A percentile compares a stretch with the other conserved stretches of the same genome.
These are phyloP conservation scores for Cryptomeria japonica DNA, from an alignment of 75 land plant species.

Conservation along the genomic window DNA sequence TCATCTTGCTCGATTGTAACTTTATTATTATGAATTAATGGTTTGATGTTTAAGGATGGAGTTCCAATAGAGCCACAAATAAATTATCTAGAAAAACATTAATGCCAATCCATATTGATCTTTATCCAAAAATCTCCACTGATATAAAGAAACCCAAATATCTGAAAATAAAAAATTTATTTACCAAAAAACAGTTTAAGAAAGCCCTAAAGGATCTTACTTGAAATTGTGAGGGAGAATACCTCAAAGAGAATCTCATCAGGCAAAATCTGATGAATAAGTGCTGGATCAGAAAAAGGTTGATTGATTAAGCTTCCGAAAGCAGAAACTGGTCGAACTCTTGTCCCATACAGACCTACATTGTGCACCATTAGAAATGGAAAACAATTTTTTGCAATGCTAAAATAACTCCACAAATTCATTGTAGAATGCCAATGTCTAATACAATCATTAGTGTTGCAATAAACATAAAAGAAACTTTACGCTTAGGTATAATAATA, in stretches of 20 bases:
- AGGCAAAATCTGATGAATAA: constrained; percentile 72
- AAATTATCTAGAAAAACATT: neutral
- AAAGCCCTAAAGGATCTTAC: neutral
- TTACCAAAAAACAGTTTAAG: neutral
- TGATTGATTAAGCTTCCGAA: constrained; percentile 75
- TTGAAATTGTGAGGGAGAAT: neutral
- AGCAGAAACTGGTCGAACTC: constrained; percentile 77
- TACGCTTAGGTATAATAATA: neutral
- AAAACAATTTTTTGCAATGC: neutral
- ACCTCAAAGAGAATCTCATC: constrained; percentile 94
- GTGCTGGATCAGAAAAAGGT: constrained; percentile 61
- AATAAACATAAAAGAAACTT: neutral
- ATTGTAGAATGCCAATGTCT: neutral
- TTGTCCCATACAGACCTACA: constrained; percentile 82
- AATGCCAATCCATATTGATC: neutral
- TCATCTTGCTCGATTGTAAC: too few relatives aligned
- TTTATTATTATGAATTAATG: too few relatives aligned
- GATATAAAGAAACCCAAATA: neutral
- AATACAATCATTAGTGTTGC: neutral
- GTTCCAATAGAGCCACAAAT: too few relatives aligned
- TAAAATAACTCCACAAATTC: neutral
- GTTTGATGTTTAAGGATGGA: too few relatives aligned
- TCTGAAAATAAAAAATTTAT: neutral
- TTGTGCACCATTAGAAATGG: neutral
- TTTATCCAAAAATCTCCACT: neutral